Percentiles rank a stretch among this genome's conserved stretches.
These are phyloP conservation scores for Penicillium herquei DNA, from an alignment of 495 filamentous ascomycete genomes.

Conservation along the genomic window DNA sequence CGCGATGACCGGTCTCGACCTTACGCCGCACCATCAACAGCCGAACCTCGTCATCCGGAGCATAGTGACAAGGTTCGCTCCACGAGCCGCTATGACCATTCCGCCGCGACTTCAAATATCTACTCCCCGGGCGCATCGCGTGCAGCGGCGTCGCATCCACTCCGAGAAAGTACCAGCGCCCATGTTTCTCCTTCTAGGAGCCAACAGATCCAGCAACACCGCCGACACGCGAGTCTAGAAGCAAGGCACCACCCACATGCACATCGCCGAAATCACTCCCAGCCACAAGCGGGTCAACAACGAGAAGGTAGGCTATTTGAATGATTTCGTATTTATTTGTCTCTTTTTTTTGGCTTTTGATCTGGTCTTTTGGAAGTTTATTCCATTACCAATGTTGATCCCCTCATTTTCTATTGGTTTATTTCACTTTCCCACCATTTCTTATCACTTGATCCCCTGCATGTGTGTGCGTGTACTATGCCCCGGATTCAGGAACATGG, in stretches of 20 bases:
- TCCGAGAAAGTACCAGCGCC: constrained; percentile 19
- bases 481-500: constrained; percentile 22
- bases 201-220: constrained; percentile 16
- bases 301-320: constrained; percentile 30
- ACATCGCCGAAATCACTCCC: constrained; percentile 26
- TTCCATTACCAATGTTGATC: not conserved
- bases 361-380: not conserved
- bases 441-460: constrained; percentile 1
- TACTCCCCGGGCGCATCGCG: constrained; percentile 12
- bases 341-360: not conserved
- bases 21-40: constrained; percentile 14
- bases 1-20: constrained; percentile 25
- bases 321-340: not conserved
- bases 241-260: constrained; percentile 17
- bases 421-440: not conserved
- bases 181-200: constrained; percentile 19
- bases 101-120: constrained; percentile 18
- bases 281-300: constrained; percentile 23
- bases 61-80: constrained; percentile 25
- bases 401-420: not conserved
- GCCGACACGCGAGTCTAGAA: constrained; percentile 26
- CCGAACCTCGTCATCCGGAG: constrained; percentile 26
- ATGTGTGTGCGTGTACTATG: not conserved
- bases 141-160: constrained; percentile 6
- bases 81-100: constrained; percentile 24